Evolutionary conservation across 1,139 yeast species (phyloP), one percentile per base, ranked within the genome.

Genomic region (Geotrichum candidum): DNA sequence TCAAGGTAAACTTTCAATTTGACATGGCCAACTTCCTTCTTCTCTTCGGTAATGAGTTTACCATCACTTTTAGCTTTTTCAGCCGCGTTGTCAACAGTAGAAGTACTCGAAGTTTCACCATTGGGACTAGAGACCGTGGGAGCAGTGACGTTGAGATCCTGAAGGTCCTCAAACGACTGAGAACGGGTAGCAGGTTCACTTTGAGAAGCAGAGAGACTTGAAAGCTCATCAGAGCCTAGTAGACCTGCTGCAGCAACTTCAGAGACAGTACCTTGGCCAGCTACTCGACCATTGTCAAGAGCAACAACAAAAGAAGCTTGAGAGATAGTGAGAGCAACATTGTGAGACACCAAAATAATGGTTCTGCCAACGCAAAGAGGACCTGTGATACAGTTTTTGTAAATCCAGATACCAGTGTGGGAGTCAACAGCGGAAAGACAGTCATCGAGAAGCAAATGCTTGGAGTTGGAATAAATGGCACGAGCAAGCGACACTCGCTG

Each of bases 401-500:
- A 91, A 63, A 92, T 88, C 85, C 95, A 90, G 65, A 88, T 81
- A n/a, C 97, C 96, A 57, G 97, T 92, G 72, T 92, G 97, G 7
- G 97, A 88, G 74, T 92, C 98, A 64, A 92, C 98, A 56, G 98
- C 98, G 72, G 96, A 87, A 69, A 92, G 80, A 78, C 97, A 92
- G 75, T 92, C 98, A 77, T 92, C 98, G 61, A 92, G 80, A 66
- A 92, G 75, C 56, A 92, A 80, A 70, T 89, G 91, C 65, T 84
- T 84, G 1, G 97, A 87, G 69, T 84, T 84, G 1, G 96, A 90
- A 73, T 92, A 92, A 68, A 92, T 77, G 1, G 97, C 97, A 74
- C 98, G 84, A 1, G 98, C 98, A 63, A 92, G 80, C 0, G 97
- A 90, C 54, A 91, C 94, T 75, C 98, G 85, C 77, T 92, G 98